phyloP scores from a whole-genome alignment of 139 green algal genomes.

The Tetraselmis striata region DNA sequence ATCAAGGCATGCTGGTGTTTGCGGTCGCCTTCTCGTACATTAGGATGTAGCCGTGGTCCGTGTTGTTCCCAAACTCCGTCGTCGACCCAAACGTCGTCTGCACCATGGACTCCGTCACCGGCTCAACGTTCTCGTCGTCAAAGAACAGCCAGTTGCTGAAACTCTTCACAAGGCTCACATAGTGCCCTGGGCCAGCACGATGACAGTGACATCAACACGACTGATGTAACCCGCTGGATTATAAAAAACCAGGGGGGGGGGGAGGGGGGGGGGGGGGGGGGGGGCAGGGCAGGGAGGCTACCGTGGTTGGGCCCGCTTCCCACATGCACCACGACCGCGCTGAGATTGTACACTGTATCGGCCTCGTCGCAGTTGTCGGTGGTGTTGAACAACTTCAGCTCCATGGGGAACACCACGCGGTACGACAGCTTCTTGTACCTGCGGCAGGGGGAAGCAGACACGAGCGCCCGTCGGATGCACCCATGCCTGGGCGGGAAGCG shows the following conservation, averaged over 20 bases:
- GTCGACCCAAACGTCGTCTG: slow-evolving; percentile 83
- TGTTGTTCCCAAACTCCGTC: slow-evolving; percentile 47
- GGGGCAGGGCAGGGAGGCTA: slow-evolving; percentile 16
- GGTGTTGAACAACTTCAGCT: slow-evolving; percentile 90
- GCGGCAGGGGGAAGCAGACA: not conserved
- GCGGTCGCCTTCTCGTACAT: slow-evolving; percentile 66
- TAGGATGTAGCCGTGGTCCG: slow-evolving; percentile 96
- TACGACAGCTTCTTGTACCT: slow-evolving; percentile 86
- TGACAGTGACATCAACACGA: no score
- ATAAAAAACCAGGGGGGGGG: not conserved
- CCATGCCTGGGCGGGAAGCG: not conserved
- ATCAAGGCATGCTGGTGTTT: no score
- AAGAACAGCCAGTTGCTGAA: slow-evolving; percentile 83
- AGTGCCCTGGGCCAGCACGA: no score
- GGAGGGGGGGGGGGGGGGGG: not conserved
- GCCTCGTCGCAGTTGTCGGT: slow-evolving; percentile 46
- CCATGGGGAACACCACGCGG: slow-evolving; percentile 92
- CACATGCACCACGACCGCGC: slow-evolving; percentile 94
- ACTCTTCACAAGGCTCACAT: slow-evolving; percentile 88
- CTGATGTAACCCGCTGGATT: no score
- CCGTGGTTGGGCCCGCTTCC: slow-evolving; percentile 88
- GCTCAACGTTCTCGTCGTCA: slow-evolving; percentile 82
- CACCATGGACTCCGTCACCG: slow-evolving; percentile 67
- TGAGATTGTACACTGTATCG: slow-evolving; percentile 74
- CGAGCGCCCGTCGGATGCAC: no score